Conservation (phyloP, 768 basidiomycete genomes). For the Trametes coccinea region DNA sequence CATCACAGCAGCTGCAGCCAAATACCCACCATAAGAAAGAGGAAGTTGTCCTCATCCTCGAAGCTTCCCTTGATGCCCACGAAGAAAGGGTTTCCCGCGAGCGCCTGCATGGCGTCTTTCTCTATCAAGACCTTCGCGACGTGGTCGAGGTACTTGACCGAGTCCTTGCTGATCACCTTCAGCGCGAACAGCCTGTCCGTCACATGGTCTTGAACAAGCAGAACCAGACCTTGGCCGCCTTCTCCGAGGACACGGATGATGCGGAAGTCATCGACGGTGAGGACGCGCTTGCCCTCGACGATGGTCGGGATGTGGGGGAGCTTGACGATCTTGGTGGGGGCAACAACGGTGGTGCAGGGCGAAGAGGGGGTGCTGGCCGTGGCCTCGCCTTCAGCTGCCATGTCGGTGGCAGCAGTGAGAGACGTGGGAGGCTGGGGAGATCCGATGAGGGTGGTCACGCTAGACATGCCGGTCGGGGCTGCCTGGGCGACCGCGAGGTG, state of each 20-base stretch:
- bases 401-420: neutral
- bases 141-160: conserved; percentile 62
- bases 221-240: conserved; percentile 24
- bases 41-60: conserved; percentile 19
- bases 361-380: neutral
- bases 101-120: conserved; percentile 13
- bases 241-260: conserved; percentile 19
- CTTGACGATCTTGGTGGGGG: conserved; percentile 74
- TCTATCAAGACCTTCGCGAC: conserved; percentile 6
- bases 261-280: conserved; percentile 17
- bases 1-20: neutral
- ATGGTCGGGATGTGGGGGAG: conserved; percentile 58
- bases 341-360: conserved; percentile 30
- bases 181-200: conserved; percentile 55
- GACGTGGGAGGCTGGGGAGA: neutral
- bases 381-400: neutral
- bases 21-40: conserved; percentile 11
- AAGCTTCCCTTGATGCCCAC: conserved; percentile 11
- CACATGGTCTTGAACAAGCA: conserved; percentile 22
- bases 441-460: conserved; percentile 16
- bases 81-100: conserved; percentile 10
- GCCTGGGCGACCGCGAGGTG: neutral
- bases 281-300: conserved; percentile 76
- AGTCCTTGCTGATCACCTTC: conserved; percentile 93
- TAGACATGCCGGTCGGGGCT: neutral